These are phyloP conservation scores for Fraxinus cuspidata DNA, from an alignment of 257 asterid species.

Conservation along the genomic window DNA sequence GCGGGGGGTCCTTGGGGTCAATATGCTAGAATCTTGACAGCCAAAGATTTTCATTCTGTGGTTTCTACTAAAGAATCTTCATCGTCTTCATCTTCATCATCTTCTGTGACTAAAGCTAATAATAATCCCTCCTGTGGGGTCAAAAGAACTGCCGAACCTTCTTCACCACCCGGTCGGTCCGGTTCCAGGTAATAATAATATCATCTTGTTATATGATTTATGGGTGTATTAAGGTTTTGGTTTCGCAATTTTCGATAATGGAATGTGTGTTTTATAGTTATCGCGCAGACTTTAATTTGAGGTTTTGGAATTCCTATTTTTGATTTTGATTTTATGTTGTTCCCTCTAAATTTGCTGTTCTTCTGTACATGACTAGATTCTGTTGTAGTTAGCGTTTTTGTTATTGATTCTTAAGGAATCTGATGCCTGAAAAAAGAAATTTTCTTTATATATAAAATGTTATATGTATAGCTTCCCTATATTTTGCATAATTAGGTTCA, in stretches of 20 bases:
- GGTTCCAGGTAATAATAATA: slow-evolving; percentile 44
- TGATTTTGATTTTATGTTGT: neutral
- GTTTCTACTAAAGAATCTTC: slow-evolving; percentile 50
- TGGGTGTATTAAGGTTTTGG: neutral
- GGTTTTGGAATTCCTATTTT: neutral
- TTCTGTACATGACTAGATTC: neutral
- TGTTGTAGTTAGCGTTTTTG: too few species aligned
- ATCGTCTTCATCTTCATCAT: slow-evolving; percentile 55
- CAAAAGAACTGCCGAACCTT: slow-evolving; percentile 78
- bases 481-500: neutral
- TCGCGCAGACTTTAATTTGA: too few species aligned
- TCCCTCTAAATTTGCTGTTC: neutral
- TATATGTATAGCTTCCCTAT: neutral
- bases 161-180: slow-evolving; percentile 73
- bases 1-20: slow-evolving; percentile 42
- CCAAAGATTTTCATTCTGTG: slow-evolving; percentile 46
- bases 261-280: neutral
- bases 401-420: slow-evolving; percentile 27
- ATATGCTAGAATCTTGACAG: slow-evolving; percentile 58
- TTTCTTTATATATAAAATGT: too few species aligned
- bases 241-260: neutral
- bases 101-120: slow-evolving; percentile 47
- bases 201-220: neutral
- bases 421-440: slow-evolving; percentile 17
- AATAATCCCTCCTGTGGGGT: slow-evolving; percentile 54